Percentiles rank a stretch among this genome's conserved stretches.
These are phyloP conservation scores for Backusella psychrophila DNA, from an alignment of 192 early-diverging fungal species.

Conservation along the genomic window DNA sequence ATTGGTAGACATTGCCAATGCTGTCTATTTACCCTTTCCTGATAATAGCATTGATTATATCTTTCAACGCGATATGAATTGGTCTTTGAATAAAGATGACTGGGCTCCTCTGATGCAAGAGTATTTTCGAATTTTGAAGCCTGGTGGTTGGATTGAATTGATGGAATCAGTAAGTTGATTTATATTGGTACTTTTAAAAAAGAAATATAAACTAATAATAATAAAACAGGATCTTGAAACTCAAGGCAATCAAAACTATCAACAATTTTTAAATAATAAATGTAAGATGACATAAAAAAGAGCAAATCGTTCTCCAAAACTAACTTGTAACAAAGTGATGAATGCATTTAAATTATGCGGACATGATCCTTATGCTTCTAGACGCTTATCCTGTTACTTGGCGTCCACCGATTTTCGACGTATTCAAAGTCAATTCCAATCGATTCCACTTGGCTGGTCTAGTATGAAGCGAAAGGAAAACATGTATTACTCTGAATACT, in stretches of 20 bases:
- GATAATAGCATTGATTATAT: slow-evolving; percentile 33
- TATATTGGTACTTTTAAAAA: not conserved
- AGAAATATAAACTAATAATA: not conserved
- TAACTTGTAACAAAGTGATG: not conserved
- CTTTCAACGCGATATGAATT: slow-evolving; percentile 22
- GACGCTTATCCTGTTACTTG: slow-evolving; percentile 21
- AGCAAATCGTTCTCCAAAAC: not conserved
- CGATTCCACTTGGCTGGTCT: slow-evolving; percentile 32
- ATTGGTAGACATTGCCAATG: slow-evolving; percentile 13
- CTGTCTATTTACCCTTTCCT: slow-evolving; percentile 24
- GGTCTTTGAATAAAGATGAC: slow-evolving; percentile 14
- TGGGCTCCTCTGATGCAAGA: slow-evolving; percentile 22
- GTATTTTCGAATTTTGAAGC: slow-evolving; percentile 26
- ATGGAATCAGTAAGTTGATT: not conserved
- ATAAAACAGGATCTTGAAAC: slow-evolving; percentile 29
- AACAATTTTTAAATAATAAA: slow-evolving; percentile 27
- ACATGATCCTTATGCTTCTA: slow-evolving; percentile 29
- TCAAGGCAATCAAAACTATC: slow-evolving; percentile 13
- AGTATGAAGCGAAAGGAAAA: not conserved
- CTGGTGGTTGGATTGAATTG: slow-evolving; percentile 36
- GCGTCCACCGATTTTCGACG: slow-evolving; percentile 25
- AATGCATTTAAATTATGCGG: not conserved
- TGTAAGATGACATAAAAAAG: slow-evolving; percentile 5
- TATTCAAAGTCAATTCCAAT: slow-evolving; percentile 31
- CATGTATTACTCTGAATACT: slow-evolving; percentile 16